phyloP scores from a whole-genome alignment of 805 yeast species.

The Myxozyma lipomycoides region DNA sequence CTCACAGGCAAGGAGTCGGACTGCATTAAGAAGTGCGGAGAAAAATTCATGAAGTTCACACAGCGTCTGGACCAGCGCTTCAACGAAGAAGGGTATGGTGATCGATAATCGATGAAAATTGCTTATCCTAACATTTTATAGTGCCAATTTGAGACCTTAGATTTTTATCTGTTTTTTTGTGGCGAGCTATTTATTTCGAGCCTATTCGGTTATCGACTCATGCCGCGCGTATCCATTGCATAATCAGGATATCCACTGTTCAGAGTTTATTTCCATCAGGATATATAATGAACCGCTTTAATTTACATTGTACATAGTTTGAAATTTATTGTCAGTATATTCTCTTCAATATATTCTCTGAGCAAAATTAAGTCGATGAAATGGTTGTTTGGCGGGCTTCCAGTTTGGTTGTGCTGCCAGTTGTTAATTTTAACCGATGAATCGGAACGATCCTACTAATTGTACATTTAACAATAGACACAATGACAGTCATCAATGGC shows the following conservation, averaged over 20 bases:
- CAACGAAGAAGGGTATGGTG: conserved; percentile 85
- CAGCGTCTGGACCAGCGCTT: conserved; percentile 98
- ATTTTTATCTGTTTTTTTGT: neutral
- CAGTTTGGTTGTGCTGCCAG: too few relatives aligned
- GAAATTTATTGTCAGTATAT: too few relatives aligned
- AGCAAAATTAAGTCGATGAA: too few relatives aligned
- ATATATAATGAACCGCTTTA: neutral
- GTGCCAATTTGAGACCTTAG: neutral
- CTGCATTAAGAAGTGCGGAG: conserved; percentile 89
- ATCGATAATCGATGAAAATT: neutral
- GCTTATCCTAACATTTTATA: neutral
- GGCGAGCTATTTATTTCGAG: neutral
- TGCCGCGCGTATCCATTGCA: too few relatives aligned
- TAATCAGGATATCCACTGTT: too few relatives aligned
- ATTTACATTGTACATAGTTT: neutral
- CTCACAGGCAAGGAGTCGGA: conserved; percentile 78
- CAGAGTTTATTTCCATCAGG: too few relatives aligned
- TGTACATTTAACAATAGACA: too few relatives aligned
- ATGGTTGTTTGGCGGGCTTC: too few relatives aligned
- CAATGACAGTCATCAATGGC: too few relatives aligned
- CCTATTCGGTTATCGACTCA: neutral
- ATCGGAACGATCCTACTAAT: too few relatives aligned
- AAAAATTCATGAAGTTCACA: conserved; percentile 94
- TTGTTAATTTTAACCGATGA: too few relatives aligned
- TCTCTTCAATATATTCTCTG: too few relatives aligned